Percentiles rank a stretch among this genome's conserved stretches.
Evolutionary conservation across 1,284 basidiomycete genomes (phyloP).

Genomic region (Austroboletus niveus): DNA sequence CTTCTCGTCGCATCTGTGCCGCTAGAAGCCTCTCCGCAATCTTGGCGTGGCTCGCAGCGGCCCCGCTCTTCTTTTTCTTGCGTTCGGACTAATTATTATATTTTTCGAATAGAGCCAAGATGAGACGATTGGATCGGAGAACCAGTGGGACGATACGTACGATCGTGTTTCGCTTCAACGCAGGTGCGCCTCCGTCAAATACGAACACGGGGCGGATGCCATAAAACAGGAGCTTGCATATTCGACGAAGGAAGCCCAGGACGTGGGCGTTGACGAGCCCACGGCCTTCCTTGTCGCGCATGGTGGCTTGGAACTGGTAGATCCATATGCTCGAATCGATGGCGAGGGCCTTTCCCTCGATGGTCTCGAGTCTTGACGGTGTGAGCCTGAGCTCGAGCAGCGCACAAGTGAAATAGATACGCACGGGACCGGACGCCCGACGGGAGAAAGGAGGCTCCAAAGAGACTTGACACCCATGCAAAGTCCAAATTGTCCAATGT

Average conservation of each 20-base stretch:
- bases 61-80: conserved; percentile 85
- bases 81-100: conserved; percentile 62
- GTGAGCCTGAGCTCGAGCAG: neutral
- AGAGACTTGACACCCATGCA: conserved; percentile 93
- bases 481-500: too few relatives aligned
- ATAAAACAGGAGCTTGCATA: conserved; percentile 94
- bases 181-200: conserved; percentile 93
- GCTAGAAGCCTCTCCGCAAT: conserved; percentile 91
- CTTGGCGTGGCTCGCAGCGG: conserved; percentile 78
- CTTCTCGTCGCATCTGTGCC: conserved; percentile 91
- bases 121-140: too few relatives aligned
- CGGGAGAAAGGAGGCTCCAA: conserved; percentile 89
- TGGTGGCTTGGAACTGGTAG: conserved; percentile 98
- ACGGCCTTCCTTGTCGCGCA: conserved; percentile 95
- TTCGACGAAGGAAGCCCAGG: conserved; percentile 89
- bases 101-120: too few relatives aligned
- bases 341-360: conserved; percentile 88
- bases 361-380: conserved; percentile 73
- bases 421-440: conserved; percentile 86
- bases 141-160: conserved; percentile 45
- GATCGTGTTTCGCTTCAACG: conserved; percentile 83
- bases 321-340: conserved; percentile 99
- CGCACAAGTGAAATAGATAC: conserved; percentile 25
- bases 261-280: conserved; percentile 94
- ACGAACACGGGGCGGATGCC: conserved; percentile 98